Percentiles rank a stretch among this genome's conserved stretches.
Conservation (phyloP, 1,284 basidiomycete species). For the Neotropicomus parvogracilis region DNA sequence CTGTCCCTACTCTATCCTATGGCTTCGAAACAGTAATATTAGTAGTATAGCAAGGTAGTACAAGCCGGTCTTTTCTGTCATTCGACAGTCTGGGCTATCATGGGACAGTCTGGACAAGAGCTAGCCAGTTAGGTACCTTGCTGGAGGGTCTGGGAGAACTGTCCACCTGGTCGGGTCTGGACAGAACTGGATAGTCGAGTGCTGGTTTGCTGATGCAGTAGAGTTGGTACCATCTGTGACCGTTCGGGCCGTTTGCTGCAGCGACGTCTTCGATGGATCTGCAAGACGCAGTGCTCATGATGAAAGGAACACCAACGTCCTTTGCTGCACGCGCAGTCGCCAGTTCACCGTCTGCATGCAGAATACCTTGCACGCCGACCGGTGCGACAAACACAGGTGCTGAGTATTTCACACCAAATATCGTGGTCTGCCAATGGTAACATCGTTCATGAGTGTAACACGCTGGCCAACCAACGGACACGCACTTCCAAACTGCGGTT, state of each 20-base stretch:
- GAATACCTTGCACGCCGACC: constrained; percentile 56
- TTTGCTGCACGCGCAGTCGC: constrained; percentile 51
- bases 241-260: constrained; percentile 40
- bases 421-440: constrained; percentile 38
- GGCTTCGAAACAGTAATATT: no score
- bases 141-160: no score
- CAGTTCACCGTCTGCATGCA: constrained; percentile 54
- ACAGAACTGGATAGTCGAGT: no score
- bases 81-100: no score
- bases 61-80: no score
- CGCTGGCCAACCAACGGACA: not conserved
- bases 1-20: no score
- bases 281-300: constrained; percentile 55
- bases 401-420: constrained; percentile 49
- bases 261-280: constrained; percentile 57
- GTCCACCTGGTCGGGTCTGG: no score
- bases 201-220: no score
- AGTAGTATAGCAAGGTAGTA: no score
- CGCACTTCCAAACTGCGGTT: constrained; percentile 47
- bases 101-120: no score
- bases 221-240: constrained; percentile 58
- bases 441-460: not conserved
- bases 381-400: constrained; percentile 53
- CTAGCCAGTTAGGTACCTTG: no score
- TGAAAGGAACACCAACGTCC: constrained; percentile 49